phyloP scores from a whole-genome alignment of 805 yeast genomes.

The Lachancea kluyveri region DNA sequence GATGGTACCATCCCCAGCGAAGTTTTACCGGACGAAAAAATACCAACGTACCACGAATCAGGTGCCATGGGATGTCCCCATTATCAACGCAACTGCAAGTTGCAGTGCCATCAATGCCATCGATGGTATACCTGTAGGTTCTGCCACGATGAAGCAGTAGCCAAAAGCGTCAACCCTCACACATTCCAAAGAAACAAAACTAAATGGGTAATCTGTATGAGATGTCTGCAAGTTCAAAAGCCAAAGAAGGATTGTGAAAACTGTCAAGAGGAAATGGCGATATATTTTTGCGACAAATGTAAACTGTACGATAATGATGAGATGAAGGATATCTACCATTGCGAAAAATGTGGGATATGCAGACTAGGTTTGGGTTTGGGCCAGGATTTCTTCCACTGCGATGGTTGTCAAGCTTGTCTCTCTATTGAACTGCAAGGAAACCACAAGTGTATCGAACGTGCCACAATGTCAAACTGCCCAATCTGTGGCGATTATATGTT shows the following conservation, averaged over 20 bases:
- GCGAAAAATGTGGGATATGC: conserved; percentile 90
- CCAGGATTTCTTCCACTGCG: conserved; percentile 87
- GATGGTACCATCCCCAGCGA: conserved; percentile 17
- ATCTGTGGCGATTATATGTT: conserved; percentile 90
- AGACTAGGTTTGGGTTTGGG: conserved; percentile 84
- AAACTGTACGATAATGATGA: conserved; percentile 79
- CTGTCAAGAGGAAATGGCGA: conserved; percentile 64
- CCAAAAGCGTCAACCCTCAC: conserved; percentile 34
- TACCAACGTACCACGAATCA: conserved; percentile 43
- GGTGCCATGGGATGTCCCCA: conserved; percentile 70
- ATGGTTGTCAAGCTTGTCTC: conserved; percentile 82
- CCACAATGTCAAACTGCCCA: conserved; percentile 89
- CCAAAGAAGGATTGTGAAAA: conserved; percentile 64
- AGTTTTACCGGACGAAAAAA: conserved; percentile 42
- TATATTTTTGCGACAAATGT: conserved; percentile 74
- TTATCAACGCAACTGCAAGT: conserved; percentile 75
- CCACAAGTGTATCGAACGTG: conserved; percentile 79
- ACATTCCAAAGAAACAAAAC: conserved; percentile 55
- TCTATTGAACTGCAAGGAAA: conserved; percentile 69
- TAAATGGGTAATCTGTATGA: conserved; percentile 72
- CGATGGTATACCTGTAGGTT: conserved; percentile 78
- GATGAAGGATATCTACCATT: conserved; percentile 79
- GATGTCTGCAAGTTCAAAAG: conserved; percentile 66
- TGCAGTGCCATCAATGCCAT: conserved; percentile 70
- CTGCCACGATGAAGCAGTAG: conserved; percentile 67